Evolutionary conservation across 2,329 filamentous ascomycete genomes (phyloP), one percentile per base, ranked within the genome.

Genomic region (Cadophora sp.): DNA sequence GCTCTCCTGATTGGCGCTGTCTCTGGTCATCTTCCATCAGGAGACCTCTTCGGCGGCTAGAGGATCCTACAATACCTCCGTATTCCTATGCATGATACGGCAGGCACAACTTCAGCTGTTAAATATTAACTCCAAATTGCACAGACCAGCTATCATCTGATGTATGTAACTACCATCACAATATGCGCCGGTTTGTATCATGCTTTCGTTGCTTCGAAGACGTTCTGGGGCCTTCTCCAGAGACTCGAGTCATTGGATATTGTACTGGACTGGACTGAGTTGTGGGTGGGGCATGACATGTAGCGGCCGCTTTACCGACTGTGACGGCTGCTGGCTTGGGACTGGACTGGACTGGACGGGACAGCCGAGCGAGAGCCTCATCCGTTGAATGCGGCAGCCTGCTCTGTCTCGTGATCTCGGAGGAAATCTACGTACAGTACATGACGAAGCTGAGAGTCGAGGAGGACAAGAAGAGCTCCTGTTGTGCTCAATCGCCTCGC

Each of bases 41-140:
- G 24, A 48, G 40, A 34, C 43, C 26, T 22, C 59, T 50, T 50
- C 59, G 43, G 59, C 59, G 59, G 59, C 59, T 50, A 62, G 37
- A 48, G 40, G n/a, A 29, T 61, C 58, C 37, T 62, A 31, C 56
- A 12, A 43, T 43, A 27, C 12, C n/a, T n/a, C n/a, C n/a, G n/a
- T n/a, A n/a, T n/a, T 24, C 7, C 34, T 11, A 37, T 27, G 55
- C 31, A 12, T 40, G 31, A 16, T 1, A 19, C 5, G 43, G 12
- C 2, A 8, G 19, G n/a, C 43, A 48, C 3, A 6, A 14, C 19
- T n/a, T 48, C 43, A 48, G 43, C 43, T 48, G 4, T 22, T n/a
- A 11, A 48, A 4, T 4, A 22, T 48, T 5, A 48, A 6, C 40
- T 19, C 40, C 2, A 19, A 43, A 43, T 19, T 19, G 51, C 51